phyloP scores from a whole-genome alignment of 2,329 filamentous ascomycete species.

The Mycosphaerella sp. region DNA sequence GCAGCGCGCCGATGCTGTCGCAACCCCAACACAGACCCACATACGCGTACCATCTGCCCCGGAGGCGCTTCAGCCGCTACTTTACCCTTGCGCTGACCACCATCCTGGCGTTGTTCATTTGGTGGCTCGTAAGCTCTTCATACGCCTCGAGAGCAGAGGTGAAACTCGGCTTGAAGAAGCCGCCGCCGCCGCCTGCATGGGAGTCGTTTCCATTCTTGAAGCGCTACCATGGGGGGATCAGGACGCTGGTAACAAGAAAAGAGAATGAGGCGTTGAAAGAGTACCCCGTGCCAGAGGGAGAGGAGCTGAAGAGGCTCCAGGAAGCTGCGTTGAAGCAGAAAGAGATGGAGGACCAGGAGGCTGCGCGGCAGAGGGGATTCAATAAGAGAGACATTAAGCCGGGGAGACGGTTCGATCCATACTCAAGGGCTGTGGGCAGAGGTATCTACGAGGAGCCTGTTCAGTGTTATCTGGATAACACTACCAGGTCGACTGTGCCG shows the following conservation, averaged over 20 bases:
- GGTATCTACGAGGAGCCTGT: conserved; percentile 53
- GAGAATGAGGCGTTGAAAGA: conserved; percentile 61
- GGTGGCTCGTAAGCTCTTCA: conserved; percentile 56
- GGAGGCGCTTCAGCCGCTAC: conserved; percentile 65
- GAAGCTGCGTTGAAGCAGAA: conserved; percentile 32
- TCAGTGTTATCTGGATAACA: conserved; percentile 71
- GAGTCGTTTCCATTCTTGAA: conserved; percentile 78
- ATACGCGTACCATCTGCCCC: conserved; percentile 33
- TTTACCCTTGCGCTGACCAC: conserved; percentile 66
- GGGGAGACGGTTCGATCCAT: conserved; percentile 55
- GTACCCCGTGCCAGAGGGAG: conserved; percentile 64
- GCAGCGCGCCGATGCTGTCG: conserved; percentile 30
- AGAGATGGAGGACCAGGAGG: conserved; percentile 34
- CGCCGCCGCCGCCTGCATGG: conserved; percentile 68
- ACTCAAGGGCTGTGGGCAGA: conserved; percentile 51
- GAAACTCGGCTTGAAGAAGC: conserved; percentile 45
- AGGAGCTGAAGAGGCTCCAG: conserved; percentile 43
- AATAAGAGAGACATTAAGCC: conserved; percentile 25
- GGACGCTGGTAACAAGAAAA: conserved; percentile 57
- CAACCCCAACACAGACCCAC: conserved; percentile 25
- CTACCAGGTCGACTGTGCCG: conserved; percentile 61
- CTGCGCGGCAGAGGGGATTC: conserved; percentile 31
- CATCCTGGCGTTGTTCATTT: conserved; percentile 67
- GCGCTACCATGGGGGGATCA: conserved; percentile 83
- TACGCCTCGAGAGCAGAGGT: conserved; percentile 45